Conservation (phyloP, 108 stramenopile genomes). For the Cyclotella sp. region DNA sequence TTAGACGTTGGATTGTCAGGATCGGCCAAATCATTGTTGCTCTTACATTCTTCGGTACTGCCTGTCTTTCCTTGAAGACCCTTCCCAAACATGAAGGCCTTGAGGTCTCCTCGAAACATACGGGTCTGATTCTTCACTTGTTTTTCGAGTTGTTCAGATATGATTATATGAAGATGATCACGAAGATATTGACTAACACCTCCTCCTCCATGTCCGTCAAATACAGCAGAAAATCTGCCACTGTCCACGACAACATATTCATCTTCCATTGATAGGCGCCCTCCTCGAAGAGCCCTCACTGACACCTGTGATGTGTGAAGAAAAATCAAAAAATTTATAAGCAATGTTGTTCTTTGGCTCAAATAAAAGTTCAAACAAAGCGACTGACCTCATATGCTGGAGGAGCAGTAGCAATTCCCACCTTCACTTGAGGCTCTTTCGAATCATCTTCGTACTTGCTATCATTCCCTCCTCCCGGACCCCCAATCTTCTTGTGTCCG, state of each 20-base stretch:
- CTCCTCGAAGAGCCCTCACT: slow-evolving; percentile 74
- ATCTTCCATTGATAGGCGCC: slow-evolving; percentile 88
- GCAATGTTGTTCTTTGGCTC: slow-evolving; percentile 5
- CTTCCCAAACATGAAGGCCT: slow-evolving; percentile 51
- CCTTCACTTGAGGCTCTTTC: slow-evolving; percentile 18
- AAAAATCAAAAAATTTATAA: background rate
- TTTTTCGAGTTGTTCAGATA: slow-evolving; percentile 51
- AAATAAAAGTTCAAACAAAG: background rate
- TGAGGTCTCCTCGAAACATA: slow-evolving; percentile 33
- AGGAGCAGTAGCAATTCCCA: slow-evolving; percentile 20
- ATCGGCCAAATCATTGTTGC: slow-evolving; percentile 10
- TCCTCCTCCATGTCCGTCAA: slow-evolving; percentile 96
- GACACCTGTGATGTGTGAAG: slow-evolving; percentile 61
- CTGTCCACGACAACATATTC: slow-evolving; percentile 69
- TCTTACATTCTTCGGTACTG: slow-evolving; percentile 32
- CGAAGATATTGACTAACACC: slow-evolving; percentile 81
- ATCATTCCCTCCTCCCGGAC: slow-evolving; percentile 20
- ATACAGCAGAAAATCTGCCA: slow-evolving; percentile 86
- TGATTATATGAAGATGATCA: slow-evolving; percentile 66
- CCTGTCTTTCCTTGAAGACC: slow-evolving; percentile 18
- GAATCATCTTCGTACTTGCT: slow-evolving; percentile 24
- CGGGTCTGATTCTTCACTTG: slow-evolving; percentile 32
- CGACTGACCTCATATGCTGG: slow-evolving; percentile 43
- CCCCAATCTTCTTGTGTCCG: slow-evolving; percentile 21
- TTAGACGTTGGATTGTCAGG: slow-evolving; percentile 4